Conservation (phyloP, 768 basidiomycete genomes). For the Psilocybe tampanensis region DNA sequence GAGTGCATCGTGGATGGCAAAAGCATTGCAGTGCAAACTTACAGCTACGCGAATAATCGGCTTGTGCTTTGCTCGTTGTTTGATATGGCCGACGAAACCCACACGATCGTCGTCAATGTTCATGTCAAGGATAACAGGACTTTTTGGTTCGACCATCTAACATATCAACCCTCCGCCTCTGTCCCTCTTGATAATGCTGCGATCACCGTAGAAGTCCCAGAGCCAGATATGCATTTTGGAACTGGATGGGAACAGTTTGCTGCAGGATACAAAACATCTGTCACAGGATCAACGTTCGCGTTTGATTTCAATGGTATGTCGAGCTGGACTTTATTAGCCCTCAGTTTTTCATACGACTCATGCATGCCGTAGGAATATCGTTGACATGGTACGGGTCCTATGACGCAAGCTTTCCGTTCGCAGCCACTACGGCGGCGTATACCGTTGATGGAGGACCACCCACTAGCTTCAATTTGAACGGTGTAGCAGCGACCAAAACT, state of each 20-base stretch:
- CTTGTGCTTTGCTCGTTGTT: slow-evolving; percentile 21
- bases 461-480: slow-evolving; percentile 17
- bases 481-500: slow-evolving; percentile 10
- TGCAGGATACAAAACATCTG: slow-evolving; percentile 7
- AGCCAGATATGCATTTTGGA: slow-evolving; percentile 22
- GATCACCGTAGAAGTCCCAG: slow-evolving; percentile 13
- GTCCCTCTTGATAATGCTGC: slow-evolving; percentile 16
- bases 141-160: slow-evolving; percentile 32
- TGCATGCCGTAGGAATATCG: slow-evolving; percentile 23
- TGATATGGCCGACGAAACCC: slow-evolving; percentile 19
- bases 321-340: background rate
- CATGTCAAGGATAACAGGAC: slow-evolving; percentile 19
- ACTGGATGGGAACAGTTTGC: slow-evolving; percentile 17
- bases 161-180: slow-evolving; percentile 22
- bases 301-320: slow-evolving; percentile 28
- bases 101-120: slow-evolving; percentile 25
- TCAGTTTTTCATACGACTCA: background rate
- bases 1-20: slow-evolving; percentile 28
- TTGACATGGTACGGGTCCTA: slow-evolving; percentile 27
- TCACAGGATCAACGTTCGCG: slow-evolving; percentile 20
- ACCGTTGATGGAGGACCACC: slow-evolving; percentile 25
- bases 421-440: slow-evolving; percentile 25
- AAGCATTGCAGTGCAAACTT: slow-evolving; percentile 14
- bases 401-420: slow-evolving; percentile 23
- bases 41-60: slow-evolving; percentile 19